phyloP scores from a whole-genome alignment of 177 flowering plant genomes.

The Vitis hybrid region DNA sequence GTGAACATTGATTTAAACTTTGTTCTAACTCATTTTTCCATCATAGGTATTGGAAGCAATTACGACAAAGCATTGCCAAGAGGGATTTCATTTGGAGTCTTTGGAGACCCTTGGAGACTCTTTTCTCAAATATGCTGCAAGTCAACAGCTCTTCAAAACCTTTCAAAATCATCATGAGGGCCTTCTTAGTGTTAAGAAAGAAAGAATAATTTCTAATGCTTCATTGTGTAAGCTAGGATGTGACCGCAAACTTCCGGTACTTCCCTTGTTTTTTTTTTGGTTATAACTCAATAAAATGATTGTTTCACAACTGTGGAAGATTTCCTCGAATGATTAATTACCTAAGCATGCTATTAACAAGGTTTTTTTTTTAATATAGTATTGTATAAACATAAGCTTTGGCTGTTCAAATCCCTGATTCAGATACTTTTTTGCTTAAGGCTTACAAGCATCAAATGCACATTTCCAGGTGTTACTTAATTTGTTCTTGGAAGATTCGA shows the following conservation, averaged over 20 bases:
- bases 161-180: slow-evolving; percentile 69
- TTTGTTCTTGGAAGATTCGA: too few species aligned
- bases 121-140: slow-evolving; percentile 80
- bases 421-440: too few species aligned
- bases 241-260: slow-evolving; percentile 68
- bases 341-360: too few species aligned
- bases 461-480: too few species aligned
- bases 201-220: slow-evolving; percentile 56
- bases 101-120: slow-evolving; percentile 93
- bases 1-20: not conserved
- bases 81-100: slow-evolving; percentile 71
- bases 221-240: slow-evolving; percentile 70
- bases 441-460: too few species aligned
- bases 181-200: slow-evolving; percentile 60
- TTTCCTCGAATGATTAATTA: too few species aligned
- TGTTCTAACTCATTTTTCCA: not conserved
- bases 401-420: too few species aligned
- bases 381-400: too few species aligned
- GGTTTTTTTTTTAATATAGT: too few species aligned
- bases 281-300: too few species aligned
- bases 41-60: slow-evolving; percentile 77
- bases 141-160: slow-evolving; percentile 67
- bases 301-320: too few species aligned
- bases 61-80: slow-evolving; percentile 77
- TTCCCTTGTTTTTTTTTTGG: not conserved